These are phyloP conservation scores for Trichosporon faecale DNA, from an alignment of 1,284 basidiomycete species.

Conservation along the genomic window DNA sequence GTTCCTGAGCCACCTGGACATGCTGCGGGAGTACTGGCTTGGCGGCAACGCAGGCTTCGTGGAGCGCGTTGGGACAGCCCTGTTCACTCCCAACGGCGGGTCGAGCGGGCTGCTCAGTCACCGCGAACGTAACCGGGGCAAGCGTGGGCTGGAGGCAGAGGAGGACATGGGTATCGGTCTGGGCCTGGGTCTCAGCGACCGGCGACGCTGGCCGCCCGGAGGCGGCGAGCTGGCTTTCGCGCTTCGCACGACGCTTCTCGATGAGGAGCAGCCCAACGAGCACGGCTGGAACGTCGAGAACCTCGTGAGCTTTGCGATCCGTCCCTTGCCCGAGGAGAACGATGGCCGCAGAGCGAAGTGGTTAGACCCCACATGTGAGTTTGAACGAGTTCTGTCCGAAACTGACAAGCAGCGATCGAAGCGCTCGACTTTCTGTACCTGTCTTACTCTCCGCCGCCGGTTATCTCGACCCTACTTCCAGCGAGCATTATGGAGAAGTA, in stretches of 20 bases:
- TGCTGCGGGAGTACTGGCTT: conserved; percentile 44
- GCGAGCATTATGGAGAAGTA: conserved; percentile 72
- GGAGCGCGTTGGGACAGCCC: conserved; percentile 36
- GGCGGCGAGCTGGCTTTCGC: conserved; percentile 76
- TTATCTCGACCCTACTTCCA: conserved; percentile 68
- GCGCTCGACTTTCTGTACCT: conserved; percentile 83
- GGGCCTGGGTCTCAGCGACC: conserved; percentile 64
- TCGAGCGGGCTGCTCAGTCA: neutral
- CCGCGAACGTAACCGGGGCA: neutral
- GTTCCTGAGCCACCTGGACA: conserved; percentile 45
- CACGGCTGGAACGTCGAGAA: conserved; percentile 58
- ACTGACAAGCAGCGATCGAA: conserved; percentile 57
- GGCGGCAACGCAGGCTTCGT: conserved; percentile 43
- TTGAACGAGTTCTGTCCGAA: too few species aligned
- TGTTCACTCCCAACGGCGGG: conserved; percentile 28
- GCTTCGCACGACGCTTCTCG: conserved; percentile 56
- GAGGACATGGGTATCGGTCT: conserved; percentile 61
- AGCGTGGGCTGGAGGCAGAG: conserved; percentile 7
- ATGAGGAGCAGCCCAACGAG: conserved; percentile 23
- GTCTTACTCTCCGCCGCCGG: conserved; percentile 73
- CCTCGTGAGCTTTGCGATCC: conserved; percentile 75
- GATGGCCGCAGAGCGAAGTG: conserved; percentile 62
- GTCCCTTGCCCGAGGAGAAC: conserved; percentile 60
- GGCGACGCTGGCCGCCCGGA: conserved; percentile 76
- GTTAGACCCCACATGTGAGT: conserved; percentile 60